A percentile compares a stretch with the other conserved stretches of the same genome.
Evolutionary conservation across 1,284 basidiomycete species (phyloP).

Genomic region (Puccinia hordei): DNA sequence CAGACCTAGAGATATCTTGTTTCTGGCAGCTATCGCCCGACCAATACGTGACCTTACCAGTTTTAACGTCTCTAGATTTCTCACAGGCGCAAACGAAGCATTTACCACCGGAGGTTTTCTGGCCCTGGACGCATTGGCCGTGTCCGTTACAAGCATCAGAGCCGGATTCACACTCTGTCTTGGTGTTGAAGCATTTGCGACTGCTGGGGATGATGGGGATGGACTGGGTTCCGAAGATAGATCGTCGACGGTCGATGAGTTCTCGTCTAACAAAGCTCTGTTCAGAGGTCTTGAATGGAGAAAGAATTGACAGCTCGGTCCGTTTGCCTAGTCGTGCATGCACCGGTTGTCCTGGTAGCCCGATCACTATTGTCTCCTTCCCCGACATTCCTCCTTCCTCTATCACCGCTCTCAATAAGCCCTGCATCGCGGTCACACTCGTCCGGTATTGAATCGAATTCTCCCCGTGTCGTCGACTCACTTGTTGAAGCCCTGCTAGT

Average conservation of each 20-base stretch:
- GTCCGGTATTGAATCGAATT: constrained; percentile 21
- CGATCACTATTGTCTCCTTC: constrained; percentile 12
- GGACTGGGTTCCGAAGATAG: background rate
- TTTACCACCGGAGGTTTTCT: background rate
- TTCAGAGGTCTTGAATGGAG: constrained; percentile 27
- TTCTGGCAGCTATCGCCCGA: constrained; percentile 37
- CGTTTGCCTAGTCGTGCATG: constrained; percentile 22
- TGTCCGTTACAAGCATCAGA: constrained; percentile 30
- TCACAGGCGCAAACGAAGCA: constrained; percentile 40
- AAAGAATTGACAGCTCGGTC: constrained; percentile 15
- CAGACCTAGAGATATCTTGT: constrained; percentile 41
- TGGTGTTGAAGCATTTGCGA: constrained; percentile 4
- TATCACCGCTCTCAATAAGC: background rate
- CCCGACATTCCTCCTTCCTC: background rate
- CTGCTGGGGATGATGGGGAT: constrained; percentile 21
- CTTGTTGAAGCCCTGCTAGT: background rate
- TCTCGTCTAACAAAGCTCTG: constrained; percentile 25
- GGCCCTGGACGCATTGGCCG: constrained; percentile 19
- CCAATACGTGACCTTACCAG: constrained; percentile 27
- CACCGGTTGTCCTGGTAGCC: constrained; percentile 1
- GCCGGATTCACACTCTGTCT: background rate
- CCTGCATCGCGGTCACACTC: background rate
- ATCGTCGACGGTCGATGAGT: constrained; percentile 18
- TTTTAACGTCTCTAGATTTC: constrained; percentile 9
- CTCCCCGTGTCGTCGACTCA: constrained; percentile 12